Percentiles rank a stretch among this genome's conserved stretches.
Evolutionary conservation across 2,329 filamentous ascomycete genomes (phyloP).

Genomic region (Sphaerostilbella broomeana): DNA sequence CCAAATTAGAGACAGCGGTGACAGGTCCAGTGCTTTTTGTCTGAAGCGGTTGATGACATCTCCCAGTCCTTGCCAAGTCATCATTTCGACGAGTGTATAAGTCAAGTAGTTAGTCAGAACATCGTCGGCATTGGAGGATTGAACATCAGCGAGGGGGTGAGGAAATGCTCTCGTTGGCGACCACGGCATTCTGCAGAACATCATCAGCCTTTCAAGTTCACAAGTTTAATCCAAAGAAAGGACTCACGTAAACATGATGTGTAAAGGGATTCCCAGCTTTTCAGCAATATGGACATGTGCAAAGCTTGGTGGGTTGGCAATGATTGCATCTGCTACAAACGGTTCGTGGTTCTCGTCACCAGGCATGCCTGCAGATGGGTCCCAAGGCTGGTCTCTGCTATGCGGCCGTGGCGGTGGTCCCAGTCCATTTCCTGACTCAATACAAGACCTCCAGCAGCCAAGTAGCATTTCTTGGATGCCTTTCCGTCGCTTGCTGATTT

Average conservation of each 20-base stretch:
- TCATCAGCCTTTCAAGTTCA: no score
- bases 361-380: conserved; percentile 26
- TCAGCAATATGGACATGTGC: conserved; percentile 70
- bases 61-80: conserved; percentile 88
- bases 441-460: conserved; percentile 81
- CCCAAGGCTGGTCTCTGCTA: conserved; percentile 40
- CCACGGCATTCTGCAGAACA: conserved; percentile 80
- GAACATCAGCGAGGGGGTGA: conserved; percentile 78
- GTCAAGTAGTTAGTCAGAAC: conserved; percentile 77
- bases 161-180: conserved; percentile 79
- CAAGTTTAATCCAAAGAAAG: no score
- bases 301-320: conserved; percentile 72
- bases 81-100: conserved; percentile 80
- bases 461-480: conserved; percentile 75
- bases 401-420: conserved; percentile 43
- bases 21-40: conserved; percentile 64
- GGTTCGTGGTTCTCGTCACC: conserved; percentile 44
- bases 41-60: conserved; percentile 88
- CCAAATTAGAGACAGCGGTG: conserved; percentile 72
- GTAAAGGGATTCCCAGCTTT: conserved; percentile 65
- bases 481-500: conserved; percentile 65
- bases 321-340: conserved; percentile 78
- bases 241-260: conserved; percentile 82
- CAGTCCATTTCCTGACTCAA: conserved; percentile 66
- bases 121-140: conserved; percentile 66